Conservation (phyloP, 441 rosid genomes). For the Erysimum pusillum region DNA sequence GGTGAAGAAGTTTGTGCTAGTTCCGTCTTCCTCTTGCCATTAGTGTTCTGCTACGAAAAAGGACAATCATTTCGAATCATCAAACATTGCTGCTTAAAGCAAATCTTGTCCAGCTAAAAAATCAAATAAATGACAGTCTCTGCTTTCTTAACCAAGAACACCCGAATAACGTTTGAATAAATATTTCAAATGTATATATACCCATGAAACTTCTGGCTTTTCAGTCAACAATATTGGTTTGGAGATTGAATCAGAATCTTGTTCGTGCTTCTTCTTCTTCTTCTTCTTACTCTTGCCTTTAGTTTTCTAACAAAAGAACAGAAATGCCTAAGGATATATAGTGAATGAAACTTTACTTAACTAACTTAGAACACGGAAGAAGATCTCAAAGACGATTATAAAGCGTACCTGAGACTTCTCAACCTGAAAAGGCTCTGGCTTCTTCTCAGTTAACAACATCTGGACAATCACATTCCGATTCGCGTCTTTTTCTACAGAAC, state of each 20-base stretch:
- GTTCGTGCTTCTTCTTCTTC: constrained; percentile 22
- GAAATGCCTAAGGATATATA: too few species aligned
- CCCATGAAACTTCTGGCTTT: constrained; percentile 38
- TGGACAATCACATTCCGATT: background rate
- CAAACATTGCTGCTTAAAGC: constrained; percentile 9
- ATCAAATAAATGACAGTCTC: background rate
- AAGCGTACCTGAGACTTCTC: constrained; percentile 9
- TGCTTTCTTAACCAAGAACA: background rate
- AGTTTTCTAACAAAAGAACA: background rate
- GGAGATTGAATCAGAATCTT: constrained; percentile 27
- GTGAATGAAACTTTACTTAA: background rate
- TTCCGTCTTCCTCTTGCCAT: constrained; percentile 33
- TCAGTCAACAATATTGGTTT: constrained; percentile 42
- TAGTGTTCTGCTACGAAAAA: constrained; percentile 33
- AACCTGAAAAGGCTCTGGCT: background rate
- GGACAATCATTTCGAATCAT: constrained; percentile 17
- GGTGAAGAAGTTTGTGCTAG: constrained; percentile 12
- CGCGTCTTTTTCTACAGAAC: constrained; percentile 5
- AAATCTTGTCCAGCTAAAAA: background rate
- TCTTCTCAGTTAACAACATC: constrained; percentile 18
- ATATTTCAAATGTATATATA: constrained; percentile 7
- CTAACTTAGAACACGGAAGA: constrained; percentile 1
- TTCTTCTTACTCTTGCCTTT: constrained; percentile 23
- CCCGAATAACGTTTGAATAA: background rate
- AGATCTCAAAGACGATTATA: background rate